Conservation (phyloP, 2,329 filamentous ascomycete species). For the Colletotrichum lini region DNA sequence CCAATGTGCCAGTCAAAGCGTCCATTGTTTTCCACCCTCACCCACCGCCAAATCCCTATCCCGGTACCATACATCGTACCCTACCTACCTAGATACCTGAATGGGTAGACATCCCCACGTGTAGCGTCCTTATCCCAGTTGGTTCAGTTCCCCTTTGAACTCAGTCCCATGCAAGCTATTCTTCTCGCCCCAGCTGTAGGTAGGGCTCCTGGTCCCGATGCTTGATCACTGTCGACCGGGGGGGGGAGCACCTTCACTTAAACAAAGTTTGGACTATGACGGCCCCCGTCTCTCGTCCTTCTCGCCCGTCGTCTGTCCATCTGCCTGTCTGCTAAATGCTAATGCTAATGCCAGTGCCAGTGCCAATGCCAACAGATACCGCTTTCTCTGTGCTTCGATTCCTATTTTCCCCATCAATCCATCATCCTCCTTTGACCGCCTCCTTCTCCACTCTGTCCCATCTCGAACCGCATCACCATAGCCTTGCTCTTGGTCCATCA, state of each 20-base stretch:
- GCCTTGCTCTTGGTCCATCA: not conserved
- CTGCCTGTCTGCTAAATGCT: not conserved
- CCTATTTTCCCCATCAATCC: not conserved
- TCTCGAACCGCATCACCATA: not conserved
- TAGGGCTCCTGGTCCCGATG: constrained; percentile 29
- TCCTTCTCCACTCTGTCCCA: not conserved
- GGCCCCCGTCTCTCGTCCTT: constrained; percentile 25
- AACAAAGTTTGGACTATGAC: constrained; percentile 45
- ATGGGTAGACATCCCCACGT: too few relatives aligned
- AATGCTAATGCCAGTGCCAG: not conserved
- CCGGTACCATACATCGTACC: not conserved
- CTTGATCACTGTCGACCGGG: constrained; percentile 27
- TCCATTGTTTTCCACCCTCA: constrained; percentile 2
- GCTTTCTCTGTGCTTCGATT: not conserved
- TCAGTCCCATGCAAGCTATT: too few relatives aligned
- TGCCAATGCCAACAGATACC: not conserved
- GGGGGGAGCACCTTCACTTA: constrained; percentile 11
- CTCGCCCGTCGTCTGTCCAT: not conserved
- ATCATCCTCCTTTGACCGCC: not conserved
- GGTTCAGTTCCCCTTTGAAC: too few relatives aligned
- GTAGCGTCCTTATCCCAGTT: too few relatives aligned
- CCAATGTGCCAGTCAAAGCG: not conserved
- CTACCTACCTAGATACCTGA: not conserved
- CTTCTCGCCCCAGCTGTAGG: too few relatives aligned
- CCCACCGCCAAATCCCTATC: not conserved